Base-by-base conservation (phyloP, 2,329 filamentous ascomycete genomes). In the Calycina marina region DNA sequence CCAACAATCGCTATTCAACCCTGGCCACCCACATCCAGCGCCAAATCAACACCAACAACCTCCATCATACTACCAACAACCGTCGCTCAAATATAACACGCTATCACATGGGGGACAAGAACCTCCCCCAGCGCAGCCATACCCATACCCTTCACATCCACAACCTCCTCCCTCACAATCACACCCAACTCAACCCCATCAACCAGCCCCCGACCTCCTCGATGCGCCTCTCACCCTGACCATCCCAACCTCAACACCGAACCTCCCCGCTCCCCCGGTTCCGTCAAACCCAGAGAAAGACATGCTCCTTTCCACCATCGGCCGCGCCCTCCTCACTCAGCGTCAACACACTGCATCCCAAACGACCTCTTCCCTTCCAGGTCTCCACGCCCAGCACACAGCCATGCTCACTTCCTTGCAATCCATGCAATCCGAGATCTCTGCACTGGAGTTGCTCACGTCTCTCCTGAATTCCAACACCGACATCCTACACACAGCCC, bases 231-330 rank as follows among this genome's bases (percentile, higher is more conserved):
- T 73, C 10, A 63, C 62, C 6, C 54, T 71, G 14, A 46, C 60
- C 11, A 57, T 68, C 9, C 62, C 69, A 2, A 56, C 61, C 8
- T 28, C 42, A 1, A 58, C 61, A 1, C 41, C 41, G 6, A 59
- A 65, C 14, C 52, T 73, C 5, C 66, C 77, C 4, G 72, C 84
- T 1, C 88, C 90, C 1, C 86, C 88, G 0, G 84, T 94, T 18
- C 88, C 90, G 0, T 86, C 85, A 0, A 98, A 98, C 48, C 90
- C 90, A 0, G 84, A 96, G 56, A 94, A 93, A 53, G 85, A 96
- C 54, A 77, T 80, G 13, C 69, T 96, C 11, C 66, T 93, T 3
- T 68, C 69, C 32, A 79, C 85, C 27, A 68, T 96, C 17, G 84
- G 77, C 20, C 63, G 68, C 35, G 71, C 75, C 0, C 62, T 96